phyloP scores from a whole-genome alignment of 2,329 filamentous ascomycete genomes.

The Colletotrichum sp. region DNA sequence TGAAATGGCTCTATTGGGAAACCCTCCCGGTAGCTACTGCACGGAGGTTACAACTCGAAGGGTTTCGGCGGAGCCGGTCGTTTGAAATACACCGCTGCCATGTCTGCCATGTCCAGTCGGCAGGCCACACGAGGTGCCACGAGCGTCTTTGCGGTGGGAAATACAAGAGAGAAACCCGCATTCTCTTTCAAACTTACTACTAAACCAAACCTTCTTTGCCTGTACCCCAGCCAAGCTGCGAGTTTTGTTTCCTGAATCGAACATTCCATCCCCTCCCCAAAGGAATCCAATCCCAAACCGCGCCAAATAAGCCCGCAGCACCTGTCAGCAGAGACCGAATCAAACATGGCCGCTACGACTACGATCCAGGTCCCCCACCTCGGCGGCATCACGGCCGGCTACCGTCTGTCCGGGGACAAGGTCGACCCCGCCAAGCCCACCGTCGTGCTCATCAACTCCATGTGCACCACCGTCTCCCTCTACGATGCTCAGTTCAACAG shows the following conservation, averaged over 20 bases:
- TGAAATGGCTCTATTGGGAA: background rate
- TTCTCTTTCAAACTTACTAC: background rate
- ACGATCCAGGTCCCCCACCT: conserved; percentile 54
- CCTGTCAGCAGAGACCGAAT: background rate
- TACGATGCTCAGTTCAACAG: conserved; percentile 50
- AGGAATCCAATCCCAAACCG: background rate
- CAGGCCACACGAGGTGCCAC: background rate
- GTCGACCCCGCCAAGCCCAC: conserved; percentile 58
- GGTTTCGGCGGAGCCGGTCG: background rate
- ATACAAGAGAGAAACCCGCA: conserved; percentile 3
- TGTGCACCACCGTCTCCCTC: conserved; percentile 53
- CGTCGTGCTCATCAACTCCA: conserved; percentile 55
- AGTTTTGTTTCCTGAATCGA: background rate
- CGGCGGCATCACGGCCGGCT: conserved; percentile 51
- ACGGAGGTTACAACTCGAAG: background rate
- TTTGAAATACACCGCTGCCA: conserved; percentile 4
- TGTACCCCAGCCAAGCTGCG: background rate
- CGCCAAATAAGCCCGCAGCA: background rate
- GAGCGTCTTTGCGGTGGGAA: background rate
- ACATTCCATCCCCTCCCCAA: background rate
- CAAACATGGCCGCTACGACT: conserved; percentile 40
- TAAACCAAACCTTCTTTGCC: background rate
- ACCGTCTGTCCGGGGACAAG: conserved; percentile 42
- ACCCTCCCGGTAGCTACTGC: background rate
- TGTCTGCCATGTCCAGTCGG: background rate